Percentiles rank a stretch among this genome's conserved stretches.
Conservation (phyloP, 1,284 basidiomycete genomes). For the Lentinula novae-zelandiae region DNA sequence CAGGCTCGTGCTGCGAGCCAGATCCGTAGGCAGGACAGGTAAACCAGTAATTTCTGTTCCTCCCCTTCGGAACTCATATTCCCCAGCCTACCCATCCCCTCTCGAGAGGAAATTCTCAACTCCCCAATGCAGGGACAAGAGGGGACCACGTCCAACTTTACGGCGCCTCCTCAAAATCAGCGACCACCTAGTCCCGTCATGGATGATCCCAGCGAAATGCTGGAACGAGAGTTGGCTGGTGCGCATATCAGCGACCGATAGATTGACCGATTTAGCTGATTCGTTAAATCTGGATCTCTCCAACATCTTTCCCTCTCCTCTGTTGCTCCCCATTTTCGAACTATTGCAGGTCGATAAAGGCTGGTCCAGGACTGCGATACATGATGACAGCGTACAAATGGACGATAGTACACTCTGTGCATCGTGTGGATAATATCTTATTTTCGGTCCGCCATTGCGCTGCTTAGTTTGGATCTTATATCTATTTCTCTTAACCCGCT, state of each 20-base stretch:
- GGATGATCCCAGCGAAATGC: constrained; percentile 84
- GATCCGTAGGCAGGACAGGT: constrained; percentile 74
- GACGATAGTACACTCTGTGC: not conserved
- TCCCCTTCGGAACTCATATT: not conserved
- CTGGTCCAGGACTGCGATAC: not conserved
- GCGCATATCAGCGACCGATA: constrained; percentile 41
- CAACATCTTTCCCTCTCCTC: not conserved
- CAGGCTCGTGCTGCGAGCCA: constrained; percentile 70
- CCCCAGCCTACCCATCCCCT: constrained; percentile 67
- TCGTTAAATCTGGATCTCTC: not conserved
- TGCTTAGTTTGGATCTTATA: too few species aligned
- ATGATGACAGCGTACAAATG: not conserved
- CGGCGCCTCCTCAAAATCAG: constrained; percentile 32
- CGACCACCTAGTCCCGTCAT: constrained; percentile 59
- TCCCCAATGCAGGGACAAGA: constrained; percentile 72
- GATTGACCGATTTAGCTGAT: not conserved
- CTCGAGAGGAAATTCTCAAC: constrained; percentile 74
- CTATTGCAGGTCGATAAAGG: not conserved
- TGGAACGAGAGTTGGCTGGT: constrained; percentile 80
- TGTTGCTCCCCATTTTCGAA: not conserved
- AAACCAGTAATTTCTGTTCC: constrained; percentile 13
- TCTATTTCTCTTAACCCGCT: too few species aligned
- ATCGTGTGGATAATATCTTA: not conserved
- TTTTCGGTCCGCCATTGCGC: not conserved
- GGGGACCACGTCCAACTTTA: constrained; percentile 69